Percentiles rank a stretch among this genome's conserved stretches.
phyloP scores from a whole-genome alignment of 768 basidiomycete species.

The Lyophyllum shimeji region DNA sequence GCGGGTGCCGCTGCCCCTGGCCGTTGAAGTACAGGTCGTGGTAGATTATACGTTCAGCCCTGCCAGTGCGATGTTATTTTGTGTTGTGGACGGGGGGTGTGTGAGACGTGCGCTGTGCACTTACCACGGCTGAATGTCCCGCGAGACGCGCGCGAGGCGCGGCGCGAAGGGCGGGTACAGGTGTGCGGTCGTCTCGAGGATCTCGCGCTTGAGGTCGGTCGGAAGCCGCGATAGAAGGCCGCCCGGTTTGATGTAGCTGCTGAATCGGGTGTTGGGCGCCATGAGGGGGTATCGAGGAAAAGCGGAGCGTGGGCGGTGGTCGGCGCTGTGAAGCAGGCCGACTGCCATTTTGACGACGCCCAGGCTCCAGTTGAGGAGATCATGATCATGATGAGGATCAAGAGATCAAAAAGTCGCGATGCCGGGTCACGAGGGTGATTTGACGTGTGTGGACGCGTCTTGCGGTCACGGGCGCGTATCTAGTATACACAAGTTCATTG shows the following conservation, averaged over 20 bases:
- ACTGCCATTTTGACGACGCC: too few species aligned
- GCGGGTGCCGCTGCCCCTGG: constrained; percentile 1
- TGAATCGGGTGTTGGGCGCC: constrained; percentile 8
- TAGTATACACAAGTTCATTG: neutral
- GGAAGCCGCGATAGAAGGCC: constrained; percentile 12
- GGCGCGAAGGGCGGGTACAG: constrained; percentile 8
- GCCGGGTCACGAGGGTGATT: neutral
- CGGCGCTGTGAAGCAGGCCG: neutral
- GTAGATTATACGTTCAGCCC: constrained; percentile 21
- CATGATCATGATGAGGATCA: too few species aligned
- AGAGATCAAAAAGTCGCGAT: neutral
- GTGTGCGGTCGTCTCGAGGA: constrained; percentile 16
- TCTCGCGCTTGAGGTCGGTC: constrained; percentile 19
- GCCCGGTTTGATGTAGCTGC: constrained; percentile 11
- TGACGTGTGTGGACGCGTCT: too few species aligned
- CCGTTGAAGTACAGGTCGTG: constrained; percentile 17
- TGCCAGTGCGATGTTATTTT: constrained; percentile 3
- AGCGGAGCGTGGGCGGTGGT: neutral
- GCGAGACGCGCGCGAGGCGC: constrained; percentile 16
- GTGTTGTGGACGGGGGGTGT: neutral
- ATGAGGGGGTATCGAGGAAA: neutral
- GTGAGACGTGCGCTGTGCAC: too few species aligned
- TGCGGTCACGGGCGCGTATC: neutral
- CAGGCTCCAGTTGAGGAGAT: too few species aligned
- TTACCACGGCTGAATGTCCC: constrained; percentile 17